These are phyloP conservation scores for Paecilomyces formosus DNA, from an alignment of 2,329 filamentous ascomycete genomes.

Conservation along the genomic window DNA sequence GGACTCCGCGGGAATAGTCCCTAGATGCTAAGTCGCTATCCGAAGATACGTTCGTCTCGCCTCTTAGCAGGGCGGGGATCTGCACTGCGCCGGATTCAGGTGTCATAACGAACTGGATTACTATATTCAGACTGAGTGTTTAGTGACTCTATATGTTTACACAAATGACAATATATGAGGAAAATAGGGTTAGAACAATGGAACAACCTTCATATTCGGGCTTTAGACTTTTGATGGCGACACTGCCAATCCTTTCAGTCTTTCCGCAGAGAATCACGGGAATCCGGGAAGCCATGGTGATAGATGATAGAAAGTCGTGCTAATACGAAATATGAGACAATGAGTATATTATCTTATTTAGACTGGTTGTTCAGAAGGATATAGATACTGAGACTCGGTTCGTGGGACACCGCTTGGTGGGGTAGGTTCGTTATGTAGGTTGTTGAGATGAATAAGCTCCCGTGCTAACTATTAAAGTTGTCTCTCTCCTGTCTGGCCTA, in stretches of 20 bases:
- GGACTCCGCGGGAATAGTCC: constrained; percentile 11
- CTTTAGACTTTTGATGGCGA: constrained; percentile 13
- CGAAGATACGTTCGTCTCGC: constrained; percentile 6
- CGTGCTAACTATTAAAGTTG: not conserved
- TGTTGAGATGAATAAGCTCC: not conserved
- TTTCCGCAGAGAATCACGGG: constrained; percentile 14
- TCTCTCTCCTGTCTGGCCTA: not conserved
- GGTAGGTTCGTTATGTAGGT: not conserved
- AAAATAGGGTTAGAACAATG: too few relatives aligned
- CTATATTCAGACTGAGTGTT: constrained; percentile 4
- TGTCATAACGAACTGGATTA: constrained; percentile 15
- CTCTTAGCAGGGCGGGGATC: constrained; percentile 13
- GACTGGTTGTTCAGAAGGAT: not conserved
- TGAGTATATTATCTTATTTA: not conserved
- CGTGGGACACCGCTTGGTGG: not conserved
- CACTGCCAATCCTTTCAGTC: constrained; percentile 11
- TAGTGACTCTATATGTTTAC: too few relatives aligned
- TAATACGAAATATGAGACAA: not conserved
- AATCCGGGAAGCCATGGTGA: not conserved
- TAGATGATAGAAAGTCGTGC: too few relatives aligned
- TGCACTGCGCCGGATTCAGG: constrained; percentile 9
- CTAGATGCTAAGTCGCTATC: constrained; percentile 12
- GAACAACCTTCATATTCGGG: constrained; percentile 15
- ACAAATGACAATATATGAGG: not conserved
- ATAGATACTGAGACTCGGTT: not conserved